These are phyloP conservation scores for Fusarium cyanostomum DNA, from an alignment of 2,329 filamentous ascomycete species.

Conservation along the genomic window DNA sequence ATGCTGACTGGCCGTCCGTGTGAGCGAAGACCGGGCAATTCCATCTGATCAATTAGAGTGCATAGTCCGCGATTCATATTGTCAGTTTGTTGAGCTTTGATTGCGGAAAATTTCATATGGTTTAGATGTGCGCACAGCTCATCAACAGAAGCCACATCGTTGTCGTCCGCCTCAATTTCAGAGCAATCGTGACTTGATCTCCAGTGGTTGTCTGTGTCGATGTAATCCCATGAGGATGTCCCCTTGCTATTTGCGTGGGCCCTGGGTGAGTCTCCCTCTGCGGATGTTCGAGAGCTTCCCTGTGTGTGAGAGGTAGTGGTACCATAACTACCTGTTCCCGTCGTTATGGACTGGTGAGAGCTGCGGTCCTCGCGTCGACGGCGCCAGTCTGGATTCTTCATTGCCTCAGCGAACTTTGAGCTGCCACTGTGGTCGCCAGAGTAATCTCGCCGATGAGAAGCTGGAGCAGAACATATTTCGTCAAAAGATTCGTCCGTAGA, in stretches of 20 bases:
- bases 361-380: constrained; percentile 33
- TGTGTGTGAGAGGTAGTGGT: neutral
- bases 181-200: constrained; percentile 9
- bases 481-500: constrained; percentile 20
- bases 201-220: constrained; percentile 3
- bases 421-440: constrained; percentile 29
- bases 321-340: constrained; percentile 4
- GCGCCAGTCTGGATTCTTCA: constrained; percentile 51
- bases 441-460: constrained; percentile 14
- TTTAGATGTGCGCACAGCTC: neutral
- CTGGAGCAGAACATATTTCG: constrained; percentile 12
- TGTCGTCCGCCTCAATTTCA: constrained; percentile 6
- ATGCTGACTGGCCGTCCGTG: constrained; percentile 24
- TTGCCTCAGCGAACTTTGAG: constrained; percentile 45
- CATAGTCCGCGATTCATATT: constrained; percentile 6
- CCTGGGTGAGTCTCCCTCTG: neutral
- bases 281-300: neutral
- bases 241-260: neutral
- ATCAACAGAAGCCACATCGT: neutral
- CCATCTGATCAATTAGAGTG: constrained; percentile 11
- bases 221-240: constrained; percentile 5
- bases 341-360: constrained; percentile 7
- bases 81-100: neutral
- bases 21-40: neutral
- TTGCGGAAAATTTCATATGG: neutral